phyloP scores from a whole-genome alignment of 352 stramenopile species.

The Peronospora belbahrii region DNA sequence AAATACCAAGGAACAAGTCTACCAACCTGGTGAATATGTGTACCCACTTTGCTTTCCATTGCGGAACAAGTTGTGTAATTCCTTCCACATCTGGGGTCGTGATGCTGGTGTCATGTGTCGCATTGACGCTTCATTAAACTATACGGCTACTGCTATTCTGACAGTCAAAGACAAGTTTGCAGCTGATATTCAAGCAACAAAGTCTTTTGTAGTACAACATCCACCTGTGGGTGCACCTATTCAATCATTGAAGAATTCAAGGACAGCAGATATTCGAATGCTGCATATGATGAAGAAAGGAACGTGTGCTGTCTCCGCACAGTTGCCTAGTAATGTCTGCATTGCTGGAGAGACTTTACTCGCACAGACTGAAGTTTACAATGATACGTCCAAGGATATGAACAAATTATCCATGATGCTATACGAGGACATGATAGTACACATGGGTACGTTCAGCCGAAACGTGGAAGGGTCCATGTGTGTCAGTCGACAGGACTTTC shows the following conservation, averaged over 20 bases:
- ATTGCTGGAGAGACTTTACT: slow-evolving; percentile 23
- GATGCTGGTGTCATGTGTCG: slow-evolving; percentile 20
- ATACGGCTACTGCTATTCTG: slow-evolving; percentile 54
- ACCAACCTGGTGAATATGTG: slow-evolving; percentile 60
- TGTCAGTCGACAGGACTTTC: slow-evolving; percentile 24
- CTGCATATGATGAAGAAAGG: slow-evolving; percentile 27
- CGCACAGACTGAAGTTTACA: slow-evolving; percentile 21
- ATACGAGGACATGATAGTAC: slow-evolving; percentile 23
- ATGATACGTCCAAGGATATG: slow-evolving; percentile 28
- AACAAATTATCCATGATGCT: slow-evolving; percentile 25
- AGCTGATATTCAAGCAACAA: slow-evolving; percentile 48
- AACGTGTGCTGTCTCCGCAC: slow-evolving; percentile 18
- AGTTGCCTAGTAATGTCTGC: slow-evolving; percentile 24
- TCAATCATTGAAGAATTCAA: slow-evolving; percentile 11
- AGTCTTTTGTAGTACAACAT: slow-evolving; percentile 18
- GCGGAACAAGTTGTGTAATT: slow-evolving; percentile 35
- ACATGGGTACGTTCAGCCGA: slow-evolving; percentile 13
- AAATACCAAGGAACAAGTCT: slow-evolving; percentile 36
- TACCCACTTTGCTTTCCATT: slow-evolving; percentile 58
- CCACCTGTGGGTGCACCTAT: slow-evolving; percentile 19
- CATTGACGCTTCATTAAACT: slow-evolving; percentile 62
- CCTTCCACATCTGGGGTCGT: slow-evolving; percentile 29
- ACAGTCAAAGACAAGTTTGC: slow-evolving; percentile 59
- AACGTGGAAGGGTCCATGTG: slow-evolving; percentile 17
- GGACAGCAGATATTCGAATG: slow-evolving; percentile 20